A percentile compares a stretch with the other conserved stretches of the same genome.
Evolutionary conservation across 2,329 filamentous ascomycete genomes (phyloP).

Genomic region (Hirsutella rhossiliensis): DNA sequence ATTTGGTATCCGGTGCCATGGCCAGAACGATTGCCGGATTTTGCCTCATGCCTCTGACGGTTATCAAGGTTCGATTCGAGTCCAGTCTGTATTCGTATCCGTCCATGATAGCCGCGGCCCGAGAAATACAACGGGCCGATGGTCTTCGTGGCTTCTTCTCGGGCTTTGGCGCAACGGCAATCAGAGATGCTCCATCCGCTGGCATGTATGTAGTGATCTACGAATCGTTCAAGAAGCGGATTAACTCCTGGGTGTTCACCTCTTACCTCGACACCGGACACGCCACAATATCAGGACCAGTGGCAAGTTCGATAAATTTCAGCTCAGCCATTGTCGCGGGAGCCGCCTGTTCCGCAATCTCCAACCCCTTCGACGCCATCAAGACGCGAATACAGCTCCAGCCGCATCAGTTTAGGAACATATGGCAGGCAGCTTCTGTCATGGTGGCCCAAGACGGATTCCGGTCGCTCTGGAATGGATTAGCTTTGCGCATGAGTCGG

Average conservation of each 20-base stretch:
- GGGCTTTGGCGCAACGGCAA: constrained; percentile 85
- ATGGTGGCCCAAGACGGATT: constrained; percentile 78
- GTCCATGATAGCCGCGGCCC: constrained; percentile 59
- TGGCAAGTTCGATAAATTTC: constrained; percentile 66
- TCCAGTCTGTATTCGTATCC: constrained; percentile 75
- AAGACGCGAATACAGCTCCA: constrained; percentile 92
- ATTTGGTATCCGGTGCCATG: constrained; percentile 72
- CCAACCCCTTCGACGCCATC: constrained; percentile 93
- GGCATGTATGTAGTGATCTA: constrained; percentile 92
- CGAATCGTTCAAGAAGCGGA: constrained; percentile 62
- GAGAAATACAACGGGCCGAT: constrained; percentile 61
- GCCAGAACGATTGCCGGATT: constrained; percentile 82
- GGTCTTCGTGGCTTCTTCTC: constrained; percentile 80
- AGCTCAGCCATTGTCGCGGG: constrained; percentile 70
- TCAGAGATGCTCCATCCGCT: constrained; percentile 92
- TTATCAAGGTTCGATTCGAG: constrained; percentile 95
- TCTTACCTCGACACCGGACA: constrained; percentile 1
- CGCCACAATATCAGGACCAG: constrained; percentile 15
- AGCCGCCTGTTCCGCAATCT: constrained; percentile 71
- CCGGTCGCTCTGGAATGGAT: constrained; percentile 70
- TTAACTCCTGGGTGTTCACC: constrained; percentile 22
- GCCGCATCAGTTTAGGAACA: constrained; percentile 71
- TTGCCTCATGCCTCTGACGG: constrained; percentile 87
- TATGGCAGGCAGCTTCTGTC: constrained; percentile 59
- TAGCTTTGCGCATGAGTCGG: constrained; percentile 75